Evolutionary conservation across 73 alveolate genomes (phyloP).

Genomic region (Symbiodinium pilosum): DNA sequence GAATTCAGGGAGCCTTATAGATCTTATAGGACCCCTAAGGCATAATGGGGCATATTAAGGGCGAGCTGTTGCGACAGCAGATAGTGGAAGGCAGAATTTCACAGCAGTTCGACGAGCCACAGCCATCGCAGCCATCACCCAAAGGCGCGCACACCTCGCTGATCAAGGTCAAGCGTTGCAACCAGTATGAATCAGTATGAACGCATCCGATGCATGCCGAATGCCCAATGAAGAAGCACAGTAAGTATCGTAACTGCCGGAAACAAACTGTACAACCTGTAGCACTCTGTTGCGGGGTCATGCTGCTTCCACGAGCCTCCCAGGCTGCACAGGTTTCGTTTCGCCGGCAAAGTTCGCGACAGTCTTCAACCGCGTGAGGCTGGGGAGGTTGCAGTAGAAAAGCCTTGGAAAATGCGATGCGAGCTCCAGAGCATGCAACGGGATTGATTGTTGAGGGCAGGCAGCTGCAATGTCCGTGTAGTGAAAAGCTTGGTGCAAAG

Average conservation of each 20-base stretch:
- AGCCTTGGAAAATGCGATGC: neutral
- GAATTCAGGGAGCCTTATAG: no score
- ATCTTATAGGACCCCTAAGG: no score
- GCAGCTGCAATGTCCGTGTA: constrained; percentile 82
- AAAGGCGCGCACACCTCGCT: constrained; percentile 70
- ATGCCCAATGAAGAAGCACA: no score
- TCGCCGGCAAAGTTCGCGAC: constrained; percentile 71
- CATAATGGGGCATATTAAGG: no score
- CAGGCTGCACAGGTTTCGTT: constrained; percentile 84
- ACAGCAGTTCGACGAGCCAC: constrained; percentile 4
- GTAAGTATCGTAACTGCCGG: no score
- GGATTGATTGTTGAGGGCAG: neutral
- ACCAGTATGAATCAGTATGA: no score
- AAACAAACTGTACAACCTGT: no score
- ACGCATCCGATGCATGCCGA: no score
- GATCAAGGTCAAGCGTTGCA: no score
- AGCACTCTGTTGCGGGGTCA: neutral
- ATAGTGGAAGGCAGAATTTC: no score
- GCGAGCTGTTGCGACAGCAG: no score
- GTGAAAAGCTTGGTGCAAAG: constrained; percentile 85
- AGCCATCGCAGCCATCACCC: constrained; percentile 94
- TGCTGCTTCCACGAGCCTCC: constrained; percentile 40
- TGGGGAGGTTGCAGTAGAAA: constrained; percentile 47
- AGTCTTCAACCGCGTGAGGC: constrained; percentile 52
- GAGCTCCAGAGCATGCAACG: no score